Percentiles rank a stretch among this genome's conserved stretches.
Conservation (phyloP, 2,329 filamentous ascomycete genomes). For the Scleromitrula shiraiana region DNA sequence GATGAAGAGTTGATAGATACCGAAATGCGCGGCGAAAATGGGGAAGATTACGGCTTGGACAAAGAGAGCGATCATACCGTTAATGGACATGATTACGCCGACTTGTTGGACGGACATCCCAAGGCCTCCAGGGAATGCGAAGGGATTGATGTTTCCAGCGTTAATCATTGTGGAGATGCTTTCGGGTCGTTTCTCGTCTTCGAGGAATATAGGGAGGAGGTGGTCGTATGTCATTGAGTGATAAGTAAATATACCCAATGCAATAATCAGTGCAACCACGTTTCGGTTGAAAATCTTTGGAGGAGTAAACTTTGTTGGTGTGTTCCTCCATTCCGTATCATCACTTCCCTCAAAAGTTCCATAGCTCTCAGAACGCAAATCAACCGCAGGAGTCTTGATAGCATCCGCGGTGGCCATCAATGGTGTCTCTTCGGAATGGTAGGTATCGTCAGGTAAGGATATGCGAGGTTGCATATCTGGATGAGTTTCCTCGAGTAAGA, state of each 20-base stretch:
- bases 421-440: conserved; percentile 51
- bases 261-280: conserved; percentile 69
- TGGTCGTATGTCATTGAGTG: conserved; percentile 95
- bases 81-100: conserved; percentile 51
- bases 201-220: conserved; percentile 84
- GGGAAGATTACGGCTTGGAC: conserved; percentile 56
- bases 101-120: conserved; percentile 55
- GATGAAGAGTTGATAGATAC: conserved; percentile 51
- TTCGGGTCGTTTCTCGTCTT: conserved; percentile 53
- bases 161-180: conserved; percentile 20
- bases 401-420: conserved; percentile 69
- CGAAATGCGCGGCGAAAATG: conserved; percentile 47
- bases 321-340: conserved; percentile 26
- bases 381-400: conserved; percentile 62
- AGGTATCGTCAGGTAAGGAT: conserved; percentile 40
- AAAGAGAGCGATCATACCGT: conserved; percentile 51
- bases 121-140: conserved; percentile 54
- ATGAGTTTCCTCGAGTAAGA: conserved; percentile 82
- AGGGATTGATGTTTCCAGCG: conserved; percentile 30
- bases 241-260: conserved; percentile 84
- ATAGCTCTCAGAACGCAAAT: conserved; percentile 71
- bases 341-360: conserved; percentile 52
- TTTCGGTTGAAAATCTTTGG: conserved; percentile 49
- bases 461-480: conserved; percentile 63
- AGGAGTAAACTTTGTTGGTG: conserved; percentile 19